Evolutionary conservation across 1,284 basidiomycete genomes (phyloP).

Genomic region (Ceratobasidium theobromae): DNA sequence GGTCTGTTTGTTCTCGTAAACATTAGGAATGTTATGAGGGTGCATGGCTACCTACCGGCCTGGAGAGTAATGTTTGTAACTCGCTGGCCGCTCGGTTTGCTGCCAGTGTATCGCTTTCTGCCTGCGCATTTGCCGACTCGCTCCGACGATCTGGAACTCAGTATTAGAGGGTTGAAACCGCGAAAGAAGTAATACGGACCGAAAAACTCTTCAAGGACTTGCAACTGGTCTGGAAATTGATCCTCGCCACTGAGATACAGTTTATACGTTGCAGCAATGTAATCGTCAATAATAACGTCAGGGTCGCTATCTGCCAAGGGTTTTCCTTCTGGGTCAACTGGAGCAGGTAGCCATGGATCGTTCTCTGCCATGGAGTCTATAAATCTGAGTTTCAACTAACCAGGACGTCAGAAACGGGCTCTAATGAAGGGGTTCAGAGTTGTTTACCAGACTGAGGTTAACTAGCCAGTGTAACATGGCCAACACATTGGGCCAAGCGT

Average conservation of each 20-base stretch:
- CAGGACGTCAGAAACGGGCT: constrained; percentile 40
- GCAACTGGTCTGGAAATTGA: constrained; percentile 68
- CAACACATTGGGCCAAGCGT: constrained; percentile 79
- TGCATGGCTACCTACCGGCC: neutral
- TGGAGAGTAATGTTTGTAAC: constrained; percentile 7
- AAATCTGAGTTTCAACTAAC: constrained; percentile 5
- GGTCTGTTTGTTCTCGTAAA: neutral
- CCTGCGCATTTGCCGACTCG: constrained; percentile 17
- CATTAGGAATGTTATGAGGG: neutral
- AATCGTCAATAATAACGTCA: constrained; percentile 73
- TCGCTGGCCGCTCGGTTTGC: constrained; percentile 9
- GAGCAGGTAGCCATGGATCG: constrained; percentile 31
- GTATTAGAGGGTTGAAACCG: neutral
- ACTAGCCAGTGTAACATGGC: constrained; percentile 87
- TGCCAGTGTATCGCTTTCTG: constrained; percentile 8
- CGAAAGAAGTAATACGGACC: constrained; percentile 48
- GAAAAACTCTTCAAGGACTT: constrained; percentile 70
- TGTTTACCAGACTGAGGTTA: constrained; percentile 68
- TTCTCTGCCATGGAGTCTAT: constrained; percentile 27
- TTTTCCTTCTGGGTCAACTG: constrained; percentile 50
- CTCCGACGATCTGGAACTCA: neutral
- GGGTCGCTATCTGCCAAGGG: constrained; percentile 60
- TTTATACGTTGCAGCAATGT: constrained; percentile 67
- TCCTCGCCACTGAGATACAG: constrained; percentile 72
- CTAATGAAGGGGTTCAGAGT: neutral